Evolutionary conservation across 2,329 filamentous ascomycete genomes (phyloP).

Genomic region (Biscogniauxia marginata): DNA sequence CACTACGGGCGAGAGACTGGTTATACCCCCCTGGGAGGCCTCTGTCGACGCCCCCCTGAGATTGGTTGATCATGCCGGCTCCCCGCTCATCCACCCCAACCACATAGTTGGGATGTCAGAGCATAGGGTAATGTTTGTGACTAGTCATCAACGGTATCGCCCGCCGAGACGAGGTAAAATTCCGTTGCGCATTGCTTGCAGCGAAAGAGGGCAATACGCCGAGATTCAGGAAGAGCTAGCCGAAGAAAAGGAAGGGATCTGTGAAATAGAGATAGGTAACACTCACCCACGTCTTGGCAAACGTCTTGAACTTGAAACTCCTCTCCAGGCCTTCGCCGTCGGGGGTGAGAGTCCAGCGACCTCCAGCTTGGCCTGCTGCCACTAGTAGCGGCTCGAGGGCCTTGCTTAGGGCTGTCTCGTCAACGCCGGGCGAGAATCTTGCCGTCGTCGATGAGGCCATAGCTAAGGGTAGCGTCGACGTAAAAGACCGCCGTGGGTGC

Average conservation of each 20-base stretch:
- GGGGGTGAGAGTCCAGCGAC: conserved; percentile 50
- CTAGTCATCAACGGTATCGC: neutral
- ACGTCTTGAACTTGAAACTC: conserved; percentile 63
- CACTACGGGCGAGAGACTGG: neutral
- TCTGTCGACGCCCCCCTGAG: neutral
- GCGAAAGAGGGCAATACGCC: neutral
- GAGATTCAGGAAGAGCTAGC: conserved; percentile 1
- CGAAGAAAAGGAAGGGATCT: neutral
- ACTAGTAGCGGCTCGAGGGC: conserved; percentile 37
- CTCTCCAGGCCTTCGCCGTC: conserved; percentile 57
- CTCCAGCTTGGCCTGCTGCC: conserved; percentile 25
- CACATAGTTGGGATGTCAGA: neutral
- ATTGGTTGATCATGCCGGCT: neutral
- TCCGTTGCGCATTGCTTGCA: too few species aligned
- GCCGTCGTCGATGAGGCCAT: conserved; percentile 17
- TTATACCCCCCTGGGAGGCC: neutral
- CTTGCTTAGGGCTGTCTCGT: conserved; percentile 37
- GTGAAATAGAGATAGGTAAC: neutral
- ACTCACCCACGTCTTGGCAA: conserved; percentile 64
- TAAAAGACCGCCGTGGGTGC: conserved; percentile 5
- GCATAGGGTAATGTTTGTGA: conserved; percentile 4
- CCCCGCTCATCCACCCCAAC: neutral
- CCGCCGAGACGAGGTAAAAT: neutral
- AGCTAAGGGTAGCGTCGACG: neutral
- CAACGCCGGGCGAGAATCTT: conserved; percentile 46